phyloP scores from a whole-genome alignment of 192 early-diverging fungal species.

The Helicostylum pulchrum region DNA sequence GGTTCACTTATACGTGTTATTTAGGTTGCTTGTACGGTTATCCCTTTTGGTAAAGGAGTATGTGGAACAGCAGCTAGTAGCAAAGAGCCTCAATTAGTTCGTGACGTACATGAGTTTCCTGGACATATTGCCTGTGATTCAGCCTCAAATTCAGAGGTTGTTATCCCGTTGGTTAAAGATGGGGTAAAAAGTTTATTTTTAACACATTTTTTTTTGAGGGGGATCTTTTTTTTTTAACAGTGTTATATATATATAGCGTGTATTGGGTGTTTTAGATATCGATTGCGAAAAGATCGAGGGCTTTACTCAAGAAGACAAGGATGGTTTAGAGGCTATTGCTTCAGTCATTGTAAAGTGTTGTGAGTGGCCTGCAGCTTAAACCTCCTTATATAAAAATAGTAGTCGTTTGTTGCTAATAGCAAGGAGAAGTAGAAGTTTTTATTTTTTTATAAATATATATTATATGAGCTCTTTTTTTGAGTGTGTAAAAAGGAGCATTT shows the following conservation, averaged over 20 bases:
- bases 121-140: conserved; percentile 94
- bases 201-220: background rate
- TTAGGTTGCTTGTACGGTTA: conserved; percentile 84
- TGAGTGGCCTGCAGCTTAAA: conserved; percentile 4
- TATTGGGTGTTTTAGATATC: conserved; percentile 71
- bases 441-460: too few relatives aligned
- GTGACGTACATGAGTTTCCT: conserved; percentile 77
- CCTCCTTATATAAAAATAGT: too few relatives aligned
- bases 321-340: conserved; percentile 63
- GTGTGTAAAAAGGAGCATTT: too few relatives aligned
- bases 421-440: too few relatives aligned
- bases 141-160: conserved; percentile 80
- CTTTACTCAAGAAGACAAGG: conserved; percentile 66
- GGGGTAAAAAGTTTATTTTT: conserved; percentile 31
- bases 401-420: too few relatives aligned
- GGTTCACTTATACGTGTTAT: too few relatives aligned
- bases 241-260: conserved; percentile 23
- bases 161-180: conserved; percentile 68
- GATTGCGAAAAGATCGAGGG: conserved; percentile 62
- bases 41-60: conserved; percentile 82
- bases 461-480: too few relatives aligned
- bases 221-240: background rate
- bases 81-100: conserved; percentile 57
- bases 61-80: conserved; percentile 78
- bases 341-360: conserved; percentile 48